These are phyloP conservation scores for Lentinus brumalis DNA, from an alignment of 768 basidiomycete species.

Conservation along the genomic window DNA sequence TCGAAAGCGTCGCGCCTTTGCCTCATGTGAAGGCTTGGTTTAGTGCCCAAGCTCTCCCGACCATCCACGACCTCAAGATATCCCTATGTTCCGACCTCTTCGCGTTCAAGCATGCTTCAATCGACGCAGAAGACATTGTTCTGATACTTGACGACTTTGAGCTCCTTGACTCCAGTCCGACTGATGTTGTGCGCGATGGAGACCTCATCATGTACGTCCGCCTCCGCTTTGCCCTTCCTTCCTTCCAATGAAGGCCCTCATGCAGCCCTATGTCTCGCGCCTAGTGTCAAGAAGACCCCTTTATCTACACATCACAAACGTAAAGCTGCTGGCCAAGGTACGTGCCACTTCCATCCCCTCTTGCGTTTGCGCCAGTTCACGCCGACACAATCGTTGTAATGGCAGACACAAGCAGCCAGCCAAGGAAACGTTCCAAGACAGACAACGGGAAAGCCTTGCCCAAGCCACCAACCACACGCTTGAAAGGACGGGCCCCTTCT, in stretches of 20 bases:
- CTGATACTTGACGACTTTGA: conserved; percentile 34
- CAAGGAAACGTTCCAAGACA: conserved; percentile 17
- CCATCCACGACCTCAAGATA: conserved; percentile 28
- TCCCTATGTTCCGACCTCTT: conserved; percentile 27
- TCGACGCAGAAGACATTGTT: conserved; percentile 17
- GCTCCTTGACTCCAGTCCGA: conserved; percentile 28
- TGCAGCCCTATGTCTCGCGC: not conserved
- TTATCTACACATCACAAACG: conserved; percentile 15
- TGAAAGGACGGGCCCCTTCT: not conserved
- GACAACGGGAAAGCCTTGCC: not conserved
- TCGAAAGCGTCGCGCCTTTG: conserved; percentile 28
- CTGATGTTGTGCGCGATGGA: conserved; percentile 33
- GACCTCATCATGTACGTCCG: conserved; percentile 33
- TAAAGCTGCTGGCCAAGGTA: conserved; percentile 17
- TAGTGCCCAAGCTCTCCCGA: conserved; percentile 21
- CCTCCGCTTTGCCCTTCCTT: not conserved
- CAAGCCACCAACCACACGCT: not conserved
- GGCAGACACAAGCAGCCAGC: conserved; percentile 1
- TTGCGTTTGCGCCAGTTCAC: not conserved
- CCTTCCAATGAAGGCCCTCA: conserved; percentile 24
- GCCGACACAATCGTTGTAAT: not conserved
- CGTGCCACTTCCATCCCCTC: not conserved
- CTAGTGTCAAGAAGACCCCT: conserved; percentile 23
- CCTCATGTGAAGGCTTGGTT: conserved; percentile 32
- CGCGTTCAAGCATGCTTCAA: conserved; percentile 12